Evolutionary conservation across 495 filamentous ascomycete genomes (phyloP), one percentile per base, ranked within the genome.

Genomic region (Cercophora scortea): DNA sequence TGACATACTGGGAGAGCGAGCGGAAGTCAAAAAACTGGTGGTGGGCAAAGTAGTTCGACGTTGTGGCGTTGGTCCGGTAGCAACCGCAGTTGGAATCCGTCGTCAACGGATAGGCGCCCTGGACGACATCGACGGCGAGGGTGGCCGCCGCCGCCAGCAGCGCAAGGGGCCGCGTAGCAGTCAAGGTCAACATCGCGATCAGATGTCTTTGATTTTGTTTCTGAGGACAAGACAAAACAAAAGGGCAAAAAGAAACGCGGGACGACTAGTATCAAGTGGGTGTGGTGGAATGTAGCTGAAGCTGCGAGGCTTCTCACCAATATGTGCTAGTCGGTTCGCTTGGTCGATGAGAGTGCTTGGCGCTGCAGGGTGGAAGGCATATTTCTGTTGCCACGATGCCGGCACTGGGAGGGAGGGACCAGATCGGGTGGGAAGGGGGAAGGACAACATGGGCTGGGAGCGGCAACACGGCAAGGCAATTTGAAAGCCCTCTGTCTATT

Each of bases 1-100:
- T 59, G 47, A 51, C 59, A 53, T 71, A 61, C 38, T 69, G 61
- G 4, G 59, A 59, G 46, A 78, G 59, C n/a, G 72, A 71, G 44
- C 84, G 78, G 60, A 83, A 88, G 65, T 87, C 84, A 70, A 76
- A 84, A 64, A 88, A 79, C 43, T 78, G 73, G 70, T 86, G 79
- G 62, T 80, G 74, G 44, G 74, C 73, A 63, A 86, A 86, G 68
- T 83, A 84, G 33, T 76, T 75, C 35, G 68, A 46, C 15, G 63
- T 64, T 13, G 71, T 66, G 12, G 66, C 60, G 56, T 76, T 76
- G 18, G 75, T 78, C 45, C 55, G 60, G 57, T 74, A 78, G 61
- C 75, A 78, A 47, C 63, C 63, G 56, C 75, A 78, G 53, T 65
- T 71, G 15, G 65, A 63, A 55, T 73, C 71, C 9, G 66, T 68